Percentiles rank a stretch among this genome's conserved stretches.
These are phyloP conservation scores for Stagonosporopsis chrysanthemi DNA, from an alignment of 2,329 filamentous ascomycete species.

Conservation along the genomic window DNA sequence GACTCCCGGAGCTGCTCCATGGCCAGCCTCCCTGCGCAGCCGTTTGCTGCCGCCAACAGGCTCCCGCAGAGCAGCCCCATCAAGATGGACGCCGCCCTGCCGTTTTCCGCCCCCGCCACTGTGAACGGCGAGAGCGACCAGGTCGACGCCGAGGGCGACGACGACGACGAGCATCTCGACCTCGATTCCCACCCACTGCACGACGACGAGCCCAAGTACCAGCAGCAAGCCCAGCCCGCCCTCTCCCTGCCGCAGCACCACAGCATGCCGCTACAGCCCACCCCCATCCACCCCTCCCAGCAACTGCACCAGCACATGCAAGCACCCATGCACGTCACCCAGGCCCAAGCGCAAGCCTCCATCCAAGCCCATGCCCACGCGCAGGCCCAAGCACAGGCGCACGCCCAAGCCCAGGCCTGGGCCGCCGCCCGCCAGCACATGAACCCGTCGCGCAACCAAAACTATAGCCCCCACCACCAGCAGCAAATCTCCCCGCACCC, in stretches of 20 bases:
- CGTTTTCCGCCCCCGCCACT: slow-evolving; percentile 45
- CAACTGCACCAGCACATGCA: slow-evolving; percentile 38
- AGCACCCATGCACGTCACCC: slow-evolving; percentile 37
- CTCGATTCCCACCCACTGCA: slow-evolving; percentile 6
- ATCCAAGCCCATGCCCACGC: slow-evolving; percentile 37
- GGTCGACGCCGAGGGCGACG: slow-evolving; percentile 45
- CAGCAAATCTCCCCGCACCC: slow-evolving; percentile 37
- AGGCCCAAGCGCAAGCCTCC: slow-evolving; percentile 39
- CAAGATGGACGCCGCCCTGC: slow-evolving; percentile 31
- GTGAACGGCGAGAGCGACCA: slow-evolving; percentile 49
- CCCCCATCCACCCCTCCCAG: slow-evolving; percentile 39
- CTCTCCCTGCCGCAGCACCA: slow-evolving; percentile 23
- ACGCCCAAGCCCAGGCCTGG: slow-evolving; percentile 40
- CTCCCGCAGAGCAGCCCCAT: slow-evolving; percentile 28
- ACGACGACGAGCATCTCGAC: slow-evolving; percentile 29
- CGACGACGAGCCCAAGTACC: slow-evolving; percentile 22
- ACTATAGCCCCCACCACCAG: slow-evolving; percentile 41
- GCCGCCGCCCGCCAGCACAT: slow-evolving; percentile 48
- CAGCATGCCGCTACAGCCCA: slow-evolving; percentile 39
- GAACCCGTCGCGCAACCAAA: slow-evolving; percentile 46
- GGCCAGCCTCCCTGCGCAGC: slow-evolving; percentile 37
- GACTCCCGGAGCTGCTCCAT: slow-evolving; percentile 40
- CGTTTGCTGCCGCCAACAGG: slow-evolving; percentile 28
- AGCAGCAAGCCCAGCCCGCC: slow-evolving; percentile 23
- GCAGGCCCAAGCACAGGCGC: slow-evolving; percentile 38